phyloP scores from a whole-genome alignment of 768 basidiomycete genomes.

The Suillus lakei region DNA sequence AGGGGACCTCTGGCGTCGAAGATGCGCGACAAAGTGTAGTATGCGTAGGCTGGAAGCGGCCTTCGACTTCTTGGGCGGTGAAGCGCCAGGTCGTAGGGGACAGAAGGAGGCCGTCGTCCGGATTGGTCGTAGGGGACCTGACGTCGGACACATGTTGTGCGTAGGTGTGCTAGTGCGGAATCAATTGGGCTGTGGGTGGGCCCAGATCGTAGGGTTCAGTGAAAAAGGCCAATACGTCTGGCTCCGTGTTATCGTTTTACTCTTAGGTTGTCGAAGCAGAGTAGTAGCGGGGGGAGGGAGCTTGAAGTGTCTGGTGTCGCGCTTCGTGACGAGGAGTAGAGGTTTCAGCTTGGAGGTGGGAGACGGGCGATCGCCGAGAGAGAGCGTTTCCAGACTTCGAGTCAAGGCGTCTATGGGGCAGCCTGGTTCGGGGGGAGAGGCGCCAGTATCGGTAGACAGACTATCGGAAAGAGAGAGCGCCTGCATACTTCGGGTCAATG shows the following conservation, averaged over 20 bases:
- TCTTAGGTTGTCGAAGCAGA: neutral
- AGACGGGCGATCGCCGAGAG: neutral
- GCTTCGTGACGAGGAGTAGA: neutral
- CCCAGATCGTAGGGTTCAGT: neutral
- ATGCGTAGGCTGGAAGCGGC: neutral
- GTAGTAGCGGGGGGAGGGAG: no score
- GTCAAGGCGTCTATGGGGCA: neutral
- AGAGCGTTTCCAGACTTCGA: neutral
- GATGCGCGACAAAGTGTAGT: neutral
- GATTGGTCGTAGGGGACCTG: neutral
- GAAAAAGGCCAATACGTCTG: neutral
- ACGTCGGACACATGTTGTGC: neutral
- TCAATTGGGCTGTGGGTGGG: neutral
- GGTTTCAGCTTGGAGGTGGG: neutral
- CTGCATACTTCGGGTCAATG: neutral
- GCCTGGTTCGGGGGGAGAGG: neutral
- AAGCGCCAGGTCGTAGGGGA: conserved; percentile 1
- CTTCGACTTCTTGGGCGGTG: neutral
- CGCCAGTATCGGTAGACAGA: neutral
- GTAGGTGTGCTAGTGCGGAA: neutral
- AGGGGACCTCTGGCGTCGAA: neutral
- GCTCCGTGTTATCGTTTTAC: neutral
- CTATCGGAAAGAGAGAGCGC: neutral
- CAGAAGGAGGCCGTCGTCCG: neutral
- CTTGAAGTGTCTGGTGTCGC: neutral